Percentiles rank a stretch among this genome's conserved stretches.
Conservation (phyloP, 1,284 basidiomycete genomes). For the Ceratobasidium papillatum region DNA sequence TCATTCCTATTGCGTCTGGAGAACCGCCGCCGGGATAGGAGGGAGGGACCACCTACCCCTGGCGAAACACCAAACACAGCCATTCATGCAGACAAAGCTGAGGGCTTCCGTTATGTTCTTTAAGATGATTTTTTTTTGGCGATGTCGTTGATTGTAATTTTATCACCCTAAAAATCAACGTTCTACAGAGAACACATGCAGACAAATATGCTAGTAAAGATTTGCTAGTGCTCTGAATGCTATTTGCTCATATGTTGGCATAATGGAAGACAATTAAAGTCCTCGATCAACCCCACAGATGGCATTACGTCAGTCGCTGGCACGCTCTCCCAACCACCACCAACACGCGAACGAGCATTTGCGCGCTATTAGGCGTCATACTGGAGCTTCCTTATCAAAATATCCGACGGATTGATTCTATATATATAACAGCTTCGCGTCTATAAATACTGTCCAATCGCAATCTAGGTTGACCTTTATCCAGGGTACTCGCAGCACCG, state of each 20-base stretch:
- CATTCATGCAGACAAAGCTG: slow-evolving; percentile 32
- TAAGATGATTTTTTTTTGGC: neutral
- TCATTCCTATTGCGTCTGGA: slow-evolving; percentile 18
- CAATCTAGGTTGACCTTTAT: neutral
- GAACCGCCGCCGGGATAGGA: slow-evolving; percentile 35
- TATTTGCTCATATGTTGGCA: no score
- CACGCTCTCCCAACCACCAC: neutral
- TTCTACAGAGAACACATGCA: no score
- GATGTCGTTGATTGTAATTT: neutral
- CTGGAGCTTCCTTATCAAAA: neutral
- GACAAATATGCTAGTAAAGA: no score
- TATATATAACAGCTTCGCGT: neutral
- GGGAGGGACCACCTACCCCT: slow-evolving; percentile 22
- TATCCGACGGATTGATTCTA: neutral
- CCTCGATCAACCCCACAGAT: neutral
- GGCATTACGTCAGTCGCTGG: neutral
- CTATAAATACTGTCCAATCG: slow-evolving; percentile 31
- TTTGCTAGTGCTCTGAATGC: no score
- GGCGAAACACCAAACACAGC: slow-evolving; percentile 35
- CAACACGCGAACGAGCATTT: neutral
- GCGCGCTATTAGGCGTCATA: neutral
- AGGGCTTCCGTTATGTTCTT: slow-evolving; percentile 38
- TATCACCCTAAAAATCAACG: neutral
- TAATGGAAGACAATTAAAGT: neutral
- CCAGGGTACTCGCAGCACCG: neutral